Base-by-base conservation (phyloP, 73 alveolate genomes). In the Symbiodinium natans region DNA sequence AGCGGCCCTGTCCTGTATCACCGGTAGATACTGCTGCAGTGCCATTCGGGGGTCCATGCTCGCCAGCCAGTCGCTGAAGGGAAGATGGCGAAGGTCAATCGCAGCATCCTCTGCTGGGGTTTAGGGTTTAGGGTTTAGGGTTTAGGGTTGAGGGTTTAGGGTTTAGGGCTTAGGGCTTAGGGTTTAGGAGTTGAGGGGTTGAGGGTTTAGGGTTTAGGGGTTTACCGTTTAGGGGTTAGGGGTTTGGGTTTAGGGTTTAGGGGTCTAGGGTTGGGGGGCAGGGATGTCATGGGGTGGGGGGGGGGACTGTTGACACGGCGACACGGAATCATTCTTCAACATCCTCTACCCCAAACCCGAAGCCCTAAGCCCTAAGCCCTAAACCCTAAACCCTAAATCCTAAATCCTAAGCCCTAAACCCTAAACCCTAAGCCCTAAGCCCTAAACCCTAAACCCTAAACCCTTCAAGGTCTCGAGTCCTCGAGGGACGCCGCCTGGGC, bases 61-160 rank as follows among this genome's bases (percentile, higher is more conserved):
- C 19, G 88, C 97, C 88, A 90, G 54, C 97, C 97, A 90, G 23
- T 90, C 77, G 77, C 77, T 63, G 77, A 63, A 63, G 34, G 77
- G 7, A 27, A 63, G 77, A 27, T 63, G 77, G 36, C 77, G 77
- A 21, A 63, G 31, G 9, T 63, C 77, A 34, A 63, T 27, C 15
- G 31, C 38, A 2, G 77, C 31, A 27, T 63, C 77, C 77, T 63
- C 39, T 23, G 17, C 34, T 2, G 19, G 77, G 77, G 5, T 59
- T 59, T 59, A 1, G 77, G 77, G 77, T 59, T 15, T 27, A 59
- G 36, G 77, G 77, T 15, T 6, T 59, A 59, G n/a, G 63, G 63
- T 5, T 48, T 48, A 48, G 63, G 63, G 13, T 1, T 1, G 10
- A 48, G 63, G 63, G 63, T 48, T 48, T 48, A 48, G 63, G 63